These are phyloP conservation scores for Naganishia randhawae DNA, from an alignment of 768 basidiomycete species.

Conservation along the genomic window DNA sequence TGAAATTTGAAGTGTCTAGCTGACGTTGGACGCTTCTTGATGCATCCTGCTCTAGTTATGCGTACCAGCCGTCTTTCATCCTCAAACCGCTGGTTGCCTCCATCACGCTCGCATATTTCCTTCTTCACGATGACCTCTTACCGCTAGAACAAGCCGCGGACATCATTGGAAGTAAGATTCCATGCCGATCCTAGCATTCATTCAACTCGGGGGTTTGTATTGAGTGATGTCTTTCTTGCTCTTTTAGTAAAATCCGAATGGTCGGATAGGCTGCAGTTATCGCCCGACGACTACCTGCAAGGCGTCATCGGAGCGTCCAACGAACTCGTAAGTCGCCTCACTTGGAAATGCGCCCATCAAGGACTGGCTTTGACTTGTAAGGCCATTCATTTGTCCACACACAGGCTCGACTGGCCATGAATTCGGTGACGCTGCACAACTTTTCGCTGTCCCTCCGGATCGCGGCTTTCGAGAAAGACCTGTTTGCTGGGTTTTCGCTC, in stretches of 20 bases:
- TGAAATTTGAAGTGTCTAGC: too few relatives aligned
- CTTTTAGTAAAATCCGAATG: constrained; percentile 44
- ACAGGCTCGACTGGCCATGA: constrained; percentile 50
- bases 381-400: neutral
- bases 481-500: constrained; percentile 51
- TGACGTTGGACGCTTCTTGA: neutral
- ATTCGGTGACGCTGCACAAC: constrained; percentile 52
- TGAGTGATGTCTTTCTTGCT: neutral
- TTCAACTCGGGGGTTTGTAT: too few relatives aligned
- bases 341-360: too few relatives aligned
- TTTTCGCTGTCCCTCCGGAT: constrained; percentile 51
- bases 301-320: constrained; percentile 52
- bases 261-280: constrained; percentile 46
- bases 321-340: constrained; percentile 46
- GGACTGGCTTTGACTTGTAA: too few relatives aligned
- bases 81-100: constrained; percentile 42
- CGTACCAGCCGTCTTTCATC: constrained; percentile 26
- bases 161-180: constrained; percentile 50
- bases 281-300: constrained; percentile 54
- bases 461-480: constrained; percentile 53
- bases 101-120: constrained; percentile 48
- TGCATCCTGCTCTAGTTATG: constrained; percentile 3
- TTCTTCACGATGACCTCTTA: constrained; percentile 47
- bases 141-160: constrained; percentile 42
- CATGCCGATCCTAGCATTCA: too few relatives aligned